Evolutionary conservation across 768 basidiomycete species (phyloP).

Genomic region (Amanita exitialis): DNA sequence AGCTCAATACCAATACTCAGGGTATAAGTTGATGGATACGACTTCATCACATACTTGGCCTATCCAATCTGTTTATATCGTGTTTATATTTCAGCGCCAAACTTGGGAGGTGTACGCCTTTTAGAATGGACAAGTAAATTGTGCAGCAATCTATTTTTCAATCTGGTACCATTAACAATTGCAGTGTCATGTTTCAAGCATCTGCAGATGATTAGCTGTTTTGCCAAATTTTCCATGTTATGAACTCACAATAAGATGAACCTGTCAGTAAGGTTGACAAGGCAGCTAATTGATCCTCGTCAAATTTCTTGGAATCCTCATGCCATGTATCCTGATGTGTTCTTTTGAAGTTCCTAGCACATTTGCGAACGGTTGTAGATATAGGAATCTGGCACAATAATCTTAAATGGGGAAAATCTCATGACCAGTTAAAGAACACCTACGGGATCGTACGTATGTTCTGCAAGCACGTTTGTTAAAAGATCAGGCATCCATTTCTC

Average conservation of each 20-base stretch:
- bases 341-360: constrained; percentile 71
- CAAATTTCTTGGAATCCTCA: constrained; percentile 78
- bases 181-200: constrained; percentile 11
- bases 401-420: constrained; percentile 9
- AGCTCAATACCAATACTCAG: constrained; percentile 30
- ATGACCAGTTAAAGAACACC: constrained; percentile 12
- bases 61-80: background rate
- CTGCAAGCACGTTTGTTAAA: constrained; percentile 65
- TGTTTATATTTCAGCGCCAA: background rate
- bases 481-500: constrained; percentile 91
- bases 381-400: constrained; percentile 54
- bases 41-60: background rate
- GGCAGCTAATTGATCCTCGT: constrained; percentile 74
- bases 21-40: constrained; percentile 18
- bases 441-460: constrained; percentile 82
- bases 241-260: constrained; percentile 65
- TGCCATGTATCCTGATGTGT: constrained; percentile 89
- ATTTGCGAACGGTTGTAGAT: constrained; percentile 73
- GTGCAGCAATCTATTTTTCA: background rate
- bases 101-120: background rate
- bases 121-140: background rate
- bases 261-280: constrained; percentile 80
- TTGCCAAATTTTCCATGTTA: background rate
- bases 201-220: constrained; percentile 13
- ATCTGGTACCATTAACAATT: background rate